Percentiles rank a stretch among this genome's conserved stretches.
phyloP scores from a whole-genome alignment of 495 filamentous ascomycete species.

The Beverwykella pulmonaria region DNA sequence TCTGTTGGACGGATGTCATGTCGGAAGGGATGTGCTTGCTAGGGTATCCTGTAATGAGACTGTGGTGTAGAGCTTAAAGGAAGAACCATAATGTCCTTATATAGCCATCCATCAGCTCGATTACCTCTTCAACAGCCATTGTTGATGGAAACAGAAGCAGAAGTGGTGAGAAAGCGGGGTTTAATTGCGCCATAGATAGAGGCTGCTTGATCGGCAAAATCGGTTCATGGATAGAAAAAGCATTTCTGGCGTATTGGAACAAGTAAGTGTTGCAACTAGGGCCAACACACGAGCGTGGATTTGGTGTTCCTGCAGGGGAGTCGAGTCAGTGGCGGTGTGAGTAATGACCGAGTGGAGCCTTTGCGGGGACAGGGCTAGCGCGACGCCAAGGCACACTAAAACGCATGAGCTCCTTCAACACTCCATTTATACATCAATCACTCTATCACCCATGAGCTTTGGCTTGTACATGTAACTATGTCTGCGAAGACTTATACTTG shows the following conservation, averaged over 20 bases:
- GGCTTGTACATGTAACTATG: too few relatives aligned
- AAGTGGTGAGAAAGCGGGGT: constrained; percentile 14
- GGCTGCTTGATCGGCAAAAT: background rate
- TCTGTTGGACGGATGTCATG: constrained; percentile 29
- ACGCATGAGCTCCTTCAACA: too few relatives aligned
- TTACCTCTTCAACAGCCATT: background rate
- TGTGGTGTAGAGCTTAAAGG: background rate
- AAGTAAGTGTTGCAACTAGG: background rate
- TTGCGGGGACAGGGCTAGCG: background rate
- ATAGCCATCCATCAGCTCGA: background rate
- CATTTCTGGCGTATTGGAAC: background rate
- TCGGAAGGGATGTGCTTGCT: background rate
- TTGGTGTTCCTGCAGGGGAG: background rate
- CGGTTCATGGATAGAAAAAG: background rate
- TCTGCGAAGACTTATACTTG: too few relatives aligned
- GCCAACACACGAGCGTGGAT: background rate
- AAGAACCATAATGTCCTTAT: background rate
- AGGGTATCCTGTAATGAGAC: background rate
- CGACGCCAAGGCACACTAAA: too few relatives aligned
- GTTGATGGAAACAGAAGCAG: background rate
- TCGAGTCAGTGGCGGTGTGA: background rate
- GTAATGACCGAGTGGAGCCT: background rate
- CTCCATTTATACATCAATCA: too few relatives aligned
- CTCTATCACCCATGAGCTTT: too few relatives aligned
- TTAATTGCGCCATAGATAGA: constrained; percentile 15